These are phyloP conservation scores for Trichoderma koningiopsis DNA, from an alignment of 2,329 filamentous ascomycete species.

Conservation along the genomic window DNA sequence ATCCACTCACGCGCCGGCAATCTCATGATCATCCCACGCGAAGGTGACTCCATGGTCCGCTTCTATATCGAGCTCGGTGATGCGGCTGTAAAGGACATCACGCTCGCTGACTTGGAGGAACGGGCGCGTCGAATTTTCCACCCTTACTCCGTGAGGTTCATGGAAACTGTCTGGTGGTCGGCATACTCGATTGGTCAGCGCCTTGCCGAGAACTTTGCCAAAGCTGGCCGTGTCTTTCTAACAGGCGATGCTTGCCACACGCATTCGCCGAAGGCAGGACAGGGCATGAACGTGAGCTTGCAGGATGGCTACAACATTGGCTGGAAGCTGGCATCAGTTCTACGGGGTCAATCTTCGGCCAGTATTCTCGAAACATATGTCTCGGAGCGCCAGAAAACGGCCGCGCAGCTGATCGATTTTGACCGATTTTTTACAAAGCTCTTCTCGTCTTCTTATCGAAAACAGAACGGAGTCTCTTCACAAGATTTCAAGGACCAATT, in stretches of 20 bases:
- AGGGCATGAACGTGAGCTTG: slow-evolving; percentile 2
- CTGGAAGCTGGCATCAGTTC: slow-evolving; percentile 1
- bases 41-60: slow-evolving; percentile 6
- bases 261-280: slow-evolving; percentile 3
- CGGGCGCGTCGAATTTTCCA: slow-evolving; percentile 1
- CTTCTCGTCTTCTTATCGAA: slow-evolving; percentile 3
- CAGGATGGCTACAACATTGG: slow-evolving; percentile 10
- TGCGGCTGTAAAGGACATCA: background rate
- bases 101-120: background rate
- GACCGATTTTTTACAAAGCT: slow-evolving; percentile 10
- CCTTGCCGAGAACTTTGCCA: slow-evolving; percentile 3
- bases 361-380: background rate
- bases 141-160: background rate
- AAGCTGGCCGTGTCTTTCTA: background rate
- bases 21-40: slow-evolving; percentile 3
- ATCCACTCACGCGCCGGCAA: background rate
- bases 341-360: background rate
- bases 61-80: slow-evolving; percentile 7
- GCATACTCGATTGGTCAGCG: slow-evolving; percentile 1
- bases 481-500: background rate
- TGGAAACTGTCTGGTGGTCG: slow-evolving; percentile 6
- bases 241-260: slow-evolving; percentile 4
- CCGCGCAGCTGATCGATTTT: background rate
- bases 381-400: slow-evolving; percentile 5
- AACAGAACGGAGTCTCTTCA: background rate